Evolutionary conservation across 2,329 filamentous ascomycete species (phyloP).

Genomic region (Colletotrichum gigasporum): DNA sequence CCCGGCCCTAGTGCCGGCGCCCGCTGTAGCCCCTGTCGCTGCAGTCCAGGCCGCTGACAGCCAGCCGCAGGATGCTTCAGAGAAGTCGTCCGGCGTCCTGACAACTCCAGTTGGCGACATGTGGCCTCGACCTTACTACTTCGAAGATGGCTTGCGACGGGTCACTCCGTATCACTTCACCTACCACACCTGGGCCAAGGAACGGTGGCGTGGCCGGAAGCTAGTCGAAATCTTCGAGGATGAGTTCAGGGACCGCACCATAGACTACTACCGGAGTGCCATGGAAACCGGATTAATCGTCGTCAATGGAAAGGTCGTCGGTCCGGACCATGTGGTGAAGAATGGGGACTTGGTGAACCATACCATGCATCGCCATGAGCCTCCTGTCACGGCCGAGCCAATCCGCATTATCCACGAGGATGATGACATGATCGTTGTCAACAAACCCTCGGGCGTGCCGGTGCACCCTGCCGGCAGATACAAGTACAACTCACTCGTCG

Average conservation of each 20-base stretch:
- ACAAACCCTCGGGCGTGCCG: constrained; percentile 94
- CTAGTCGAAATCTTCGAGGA: constrained; percentile 88
- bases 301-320: constrained; percentile 79
- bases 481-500: constrained; percentile 92
- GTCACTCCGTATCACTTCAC: constrained; percentile 91
- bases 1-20: neutral
- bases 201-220: constrained; percentile 86
- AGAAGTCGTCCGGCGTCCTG: constrained; percentile 34
- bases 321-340: constrained; percentile 75
- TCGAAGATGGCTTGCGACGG: constrained; percentile 84
- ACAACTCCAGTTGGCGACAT: constrained; percentile 46
- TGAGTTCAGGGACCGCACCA: constrained; percentile 89
- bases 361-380: constrained; percentile 94
- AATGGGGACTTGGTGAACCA: constrained; percentile 95
- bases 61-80: neutral
- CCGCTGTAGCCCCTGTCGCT: neutral
- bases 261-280: constrained; percentile 87
- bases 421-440: constrained; percentile 92
- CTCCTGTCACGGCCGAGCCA: constrained; percentile 83
- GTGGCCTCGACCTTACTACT: constrained; percentile 77
- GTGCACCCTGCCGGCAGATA: constrained; percentile 96
- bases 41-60: neutral
- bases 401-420: constrained; percentile 91
- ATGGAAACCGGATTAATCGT: constrained; percentile 83
- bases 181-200: constrained; percentile 94